A percentile compares a stretch with the other conserved stretches of the same genome.
These are phyloP conservation scores for Carpinus viminea DNA, from an alignment of 306 rosid genomes.

Conservation along the genomic window DNA sequence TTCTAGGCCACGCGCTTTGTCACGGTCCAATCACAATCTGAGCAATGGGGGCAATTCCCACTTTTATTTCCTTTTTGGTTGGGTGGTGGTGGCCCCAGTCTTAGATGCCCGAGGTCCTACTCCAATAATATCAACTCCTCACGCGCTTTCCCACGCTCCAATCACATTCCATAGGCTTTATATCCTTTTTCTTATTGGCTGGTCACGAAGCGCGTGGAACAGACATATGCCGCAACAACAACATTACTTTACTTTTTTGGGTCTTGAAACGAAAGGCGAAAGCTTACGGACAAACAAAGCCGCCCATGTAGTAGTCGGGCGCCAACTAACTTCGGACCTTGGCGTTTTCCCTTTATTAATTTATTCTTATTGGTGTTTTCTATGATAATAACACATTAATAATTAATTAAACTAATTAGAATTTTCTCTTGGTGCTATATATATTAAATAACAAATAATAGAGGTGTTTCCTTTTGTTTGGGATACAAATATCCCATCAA, in stretches of 20 bases:
- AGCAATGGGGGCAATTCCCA: too few relatives aligned
- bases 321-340: neutral
- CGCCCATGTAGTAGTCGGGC: constrained; percentile 27
- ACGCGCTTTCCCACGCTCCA: neutral
- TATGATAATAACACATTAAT: neutral
- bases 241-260: constrained; percentile 7
- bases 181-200: neutral
- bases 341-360: neutral
- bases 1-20: neutral
- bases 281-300: constrained; percentile 32
- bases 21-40: constrained; percentile 4
- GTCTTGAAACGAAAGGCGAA: neutral
- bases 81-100: neutral
- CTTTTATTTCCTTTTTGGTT: neutral
- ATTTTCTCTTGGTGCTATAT: too few relatives aligned
- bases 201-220: neutral
- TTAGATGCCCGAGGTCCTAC: neutral
- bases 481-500: too few relatives aligned
- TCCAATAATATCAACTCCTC: neutral
- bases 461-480: too few relatives aligned
- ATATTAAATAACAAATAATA: too few relatives aligned
- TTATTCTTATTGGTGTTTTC: neutral
- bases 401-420: neutral
- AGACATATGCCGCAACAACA: neutral
- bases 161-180: neutral